These are phyloP conservation scores for Aureobasidium sp. DNA, from an alignment of 2,329 filamentous ascomycete genomes.

Conservation along the genomic window DNA sequence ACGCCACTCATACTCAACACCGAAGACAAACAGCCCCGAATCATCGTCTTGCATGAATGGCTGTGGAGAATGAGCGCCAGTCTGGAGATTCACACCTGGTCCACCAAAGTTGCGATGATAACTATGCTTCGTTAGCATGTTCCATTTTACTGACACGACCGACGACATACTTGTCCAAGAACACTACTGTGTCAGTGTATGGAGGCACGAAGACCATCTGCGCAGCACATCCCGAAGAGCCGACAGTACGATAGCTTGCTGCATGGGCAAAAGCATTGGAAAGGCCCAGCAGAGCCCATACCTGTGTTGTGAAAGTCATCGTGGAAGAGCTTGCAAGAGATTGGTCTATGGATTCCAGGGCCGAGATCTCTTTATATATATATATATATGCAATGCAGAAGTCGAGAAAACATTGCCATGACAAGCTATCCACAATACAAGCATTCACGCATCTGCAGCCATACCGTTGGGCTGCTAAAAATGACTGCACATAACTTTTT, in stretches of 20 bases:
- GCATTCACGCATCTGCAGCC: not conserved
- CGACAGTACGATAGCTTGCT: slow-evolving; percentile 14
- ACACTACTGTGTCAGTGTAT: slow-evolving; percentile 14
- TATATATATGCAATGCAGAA: not conserved
- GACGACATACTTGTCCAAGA: slow-evolving; percentile 15
- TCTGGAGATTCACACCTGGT: slow-evolving; percentile 12
- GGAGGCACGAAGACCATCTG: slow-evolving; percentile 16
- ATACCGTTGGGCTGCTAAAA: not conserved
- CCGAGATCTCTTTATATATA: not conserved
- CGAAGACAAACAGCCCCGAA: slow-evolving; percentile 11
- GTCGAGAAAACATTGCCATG: not conserved
- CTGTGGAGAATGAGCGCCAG: slow-evolving; percentile 11
- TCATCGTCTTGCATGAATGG: slow-evolving; percentile 13
- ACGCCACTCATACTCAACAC: slow-evolving; percentile 12
- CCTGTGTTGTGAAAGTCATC: not conserved
- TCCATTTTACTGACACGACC: not conserved
- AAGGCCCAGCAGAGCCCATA: not conserved
- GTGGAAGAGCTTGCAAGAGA: not conserved
- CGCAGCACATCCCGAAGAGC: slow-evolving; percentile 13
- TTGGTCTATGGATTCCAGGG: not conserved
- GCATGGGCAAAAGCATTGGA: not conserved
- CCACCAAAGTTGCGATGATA: slow-evolving; percentile 16
- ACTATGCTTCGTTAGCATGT: not conserved
- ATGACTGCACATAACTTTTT: not conserved
- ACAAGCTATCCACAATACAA: not conserved